Evolutionary conservation across 2,329 filamentous ascomycete species (phyloP), one percentile per base, ranked within the genome.

Genomic region (Rutstroemia sydowiana): DNA sequence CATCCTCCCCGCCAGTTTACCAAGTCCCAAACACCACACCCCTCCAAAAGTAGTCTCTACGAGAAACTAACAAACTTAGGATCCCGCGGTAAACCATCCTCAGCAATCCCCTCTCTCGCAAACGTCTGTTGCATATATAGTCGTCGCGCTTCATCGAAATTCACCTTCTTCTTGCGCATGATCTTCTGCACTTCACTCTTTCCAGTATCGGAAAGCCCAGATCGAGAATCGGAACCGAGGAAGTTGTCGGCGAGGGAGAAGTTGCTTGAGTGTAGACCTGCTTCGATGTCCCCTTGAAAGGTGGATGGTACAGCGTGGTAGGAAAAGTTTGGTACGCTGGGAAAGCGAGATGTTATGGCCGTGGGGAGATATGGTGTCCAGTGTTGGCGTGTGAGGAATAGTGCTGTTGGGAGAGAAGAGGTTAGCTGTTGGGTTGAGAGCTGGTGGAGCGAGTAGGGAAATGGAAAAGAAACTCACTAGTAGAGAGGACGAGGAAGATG

Each of bases 61-160:
- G 62, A 65, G 70, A 97, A 97, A 66, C 88, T 95, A 54, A 97
- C 90, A 66, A 95, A 95, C 74, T 96, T 96, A 56, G 91, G 90
- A 73, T 97, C 92, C 66, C 83, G 79, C 56, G 93, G 93, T 61
- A 84, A 73, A 4, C 93, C 93, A 69, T 98, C 93, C 5, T 87
- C 78, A 1, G 84, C 89, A 66, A 98, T 96, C 47, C 88, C 87
- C 63, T 95, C 88, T 66, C 84, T 89, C 66, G 82, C 82, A 71
- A 98, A 95, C 53, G 84, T 76, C 62, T 87, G 82, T 72, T 96
- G 87, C 71, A 90, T 93, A 67, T 87, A 95, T 42, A 89, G 77
- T 63, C 88, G 79, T 61, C 93, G 79, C 36, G 92, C 93, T 72
- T 96, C 89, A 70, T 98, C 92, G 67, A 98, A 98, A 55, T 77